Conservation (phyloP, 2,329 filamentous ascomycete genomes). For the Curvularia eragrostidis region DNA sequence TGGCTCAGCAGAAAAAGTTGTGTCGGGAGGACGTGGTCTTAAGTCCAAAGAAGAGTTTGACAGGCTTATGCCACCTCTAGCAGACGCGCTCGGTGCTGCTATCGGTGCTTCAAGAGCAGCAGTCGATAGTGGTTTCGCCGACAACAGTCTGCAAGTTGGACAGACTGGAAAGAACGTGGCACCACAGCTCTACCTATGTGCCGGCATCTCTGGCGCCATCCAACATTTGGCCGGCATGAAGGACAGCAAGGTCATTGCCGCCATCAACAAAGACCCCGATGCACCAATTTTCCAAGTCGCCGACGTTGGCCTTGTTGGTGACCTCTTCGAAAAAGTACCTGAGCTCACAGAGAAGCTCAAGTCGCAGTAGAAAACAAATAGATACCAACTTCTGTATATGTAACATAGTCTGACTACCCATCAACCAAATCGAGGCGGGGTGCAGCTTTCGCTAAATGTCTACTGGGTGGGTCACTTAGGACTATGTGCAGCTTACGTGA, state of each 20-base stretch:
- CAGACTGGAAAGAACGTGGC: conserved; percentile 99
- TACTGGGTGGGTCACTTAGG: neutral
- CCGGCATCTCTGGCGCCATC: conserved; percentile 95
- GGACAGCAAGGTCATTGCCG: conserved; percentile 98
- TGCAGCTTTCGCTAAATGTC: neutral
- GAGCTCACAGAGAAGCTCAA: conserved; percentile 96
- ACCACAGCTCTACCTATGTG: conserved; percentile 91
- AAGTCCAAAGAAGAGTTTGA: conserved; percentile 99
- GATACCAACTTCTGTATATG: neutral
- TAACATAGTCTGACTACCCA: neutral
- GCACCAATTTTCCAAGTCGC: conserved; percentile 98
- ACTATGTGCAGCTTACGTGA: neutral
- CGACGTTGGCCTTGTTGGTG: conserved; percentile 92
- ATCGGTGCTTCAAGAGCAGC: conserved; percentile 94
- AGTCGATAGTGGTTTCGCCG: conserved; percentile 95
- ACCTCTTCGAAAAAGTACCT: conserved; percentile 94
- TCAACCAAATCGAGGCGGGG: neutral
- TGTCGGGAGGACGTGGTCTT: conserved; percentile 90
- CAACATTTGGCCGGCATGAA: conserved; percentile 99
- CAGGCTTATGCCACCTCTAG: conserved; percentile 86
- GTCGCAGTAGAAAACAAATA: conserved; percentile 39
- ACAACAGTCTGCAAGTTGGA: conserved; percentile 97
- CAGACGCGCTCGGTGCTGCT: conserved; percentile 91
- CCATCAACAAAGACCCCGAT: conserved; percentile 97
- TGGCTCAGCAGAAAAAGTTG: conserved; percentile 84